phyloP scores from a whole-genome alignment of 805 yeast species.

The Cyberlindnera misumaiensis region DNA sequence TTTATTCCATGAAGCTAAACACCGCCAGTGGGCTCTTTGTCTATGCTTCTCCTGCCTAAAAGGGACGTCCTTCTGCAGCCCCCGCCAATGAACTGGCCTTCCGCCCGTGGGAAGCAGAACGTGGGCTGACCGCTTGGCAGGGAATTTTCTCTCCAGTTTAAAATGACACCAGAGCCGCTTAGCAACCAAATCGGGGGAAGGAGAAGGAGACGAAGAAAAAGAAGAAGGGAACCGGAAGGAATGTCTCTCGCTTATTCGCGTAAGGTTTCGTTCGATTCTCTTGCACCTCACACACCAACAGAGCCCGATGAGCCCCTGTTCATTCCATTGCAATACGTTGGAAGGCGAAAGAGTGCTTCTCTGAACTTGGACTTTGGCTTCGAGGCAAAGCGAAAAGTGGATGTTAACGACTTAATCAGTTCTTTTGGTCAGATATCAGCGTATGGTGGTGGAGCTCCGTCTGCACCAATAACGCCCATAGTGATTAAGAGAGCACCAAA shows the following conservation, averaged over 20 bases:
- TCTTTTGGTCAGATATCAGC: conserved; percentile 12
- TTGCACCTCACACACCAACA: conserved; percentile 13
- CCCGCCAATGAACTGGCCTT: too few species aligned
- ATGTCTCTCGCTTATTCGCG: conserved; percentile 10
- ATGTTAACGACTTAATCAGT: conserved; percentile 13
- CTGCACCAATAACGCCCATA: not conserved
- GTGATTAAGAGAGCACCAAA: not conserved
- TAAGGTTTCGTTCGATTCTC: conserved; percentile 22
- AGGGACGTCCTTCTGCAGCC: too few species aligned
- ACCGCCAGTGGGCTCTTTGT: too few species aligned
- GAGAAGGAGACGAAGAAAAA: not conserved
- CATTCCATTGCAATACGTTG: conserved; percentile 21
- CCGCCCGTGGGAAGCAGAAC: too few species aligned
- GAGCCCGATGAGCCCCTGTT: conserved; percentile 18
- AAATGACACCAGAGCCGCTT: too few species aligned
- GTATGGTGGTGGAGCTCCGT: conserved; percentile 1
- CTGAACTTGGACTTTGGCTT: conserved; percentile 21
- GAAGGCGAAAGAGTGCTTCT: not conserved
- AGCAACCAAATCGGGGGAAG: not conserved
- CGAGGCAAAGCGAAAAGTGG: conserved; percentile 11
- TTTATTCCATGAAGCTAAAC: too few species aligned
- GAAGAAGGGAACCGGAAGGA: not conserved
- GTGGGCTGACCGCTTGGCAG: too few species aligned
- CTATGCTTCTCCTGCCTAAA: too few species aligned
- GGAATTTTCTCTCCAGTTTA: too few species aligned